Evolutionary conservation across 208 protist species (phyloP).

Genomic region (Naegleria gruberi): DNA sequence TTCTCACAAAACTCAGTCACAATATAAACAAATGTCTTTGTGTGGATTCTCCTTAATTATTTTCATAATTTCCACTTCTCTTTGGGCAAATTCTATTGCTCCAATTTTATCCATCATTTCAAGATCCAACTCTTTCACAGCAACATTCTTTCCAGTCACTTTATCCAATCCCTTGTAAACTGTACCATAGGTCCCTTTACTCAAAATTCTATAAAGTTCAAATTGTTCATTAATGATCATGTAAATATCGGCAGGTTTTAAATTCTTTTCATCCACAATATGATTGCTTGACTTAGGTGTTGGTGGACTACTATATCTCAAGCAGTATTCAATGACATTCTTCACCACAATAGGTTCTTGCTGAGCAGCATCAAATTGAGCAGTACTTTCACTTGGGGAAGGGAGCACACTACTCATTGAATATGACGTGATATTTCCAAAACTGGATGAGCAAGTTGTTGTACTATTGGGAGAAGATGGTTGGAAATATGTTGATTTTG

Average conservation of each 20-base stretch:
- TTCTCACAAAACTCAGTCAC: not conserved
- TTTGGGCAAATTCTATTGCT: not conserved
- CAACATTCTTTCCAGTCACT: not conserved
- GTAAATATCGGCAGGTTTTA: too few species aligned
- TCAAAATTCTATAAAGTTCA: not conserved
- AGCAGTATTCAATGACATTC: not conserved
- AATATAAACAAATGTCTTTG: not conserved
- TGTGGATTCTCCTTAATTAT: not conserved
- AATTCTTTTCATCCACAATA: not conserved
- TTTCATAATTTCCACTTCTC: not conserved
- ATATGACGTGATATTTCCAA: too few species aligned
- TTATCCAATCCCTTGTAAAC: not conserved
- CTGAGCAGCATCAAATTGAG: not conserved
- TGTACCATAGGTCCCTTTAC: not conserved
- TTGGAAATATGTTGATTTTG: not conserved
- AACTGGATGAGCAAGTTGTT: too few species aligned
- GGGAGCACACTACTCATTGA: too few species aligned
- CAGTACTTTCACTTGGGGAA: not conserved
- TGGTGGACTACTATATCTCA: not conserved
- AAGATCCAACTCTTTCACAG: not conserved
- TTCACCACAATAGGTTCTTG: not conserved
- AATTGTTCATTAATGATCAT: not conserved
- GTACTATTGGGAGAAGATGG: not conserved
- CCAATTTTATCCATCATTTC: not conserved
- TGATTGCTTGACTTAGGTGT: not conserved